Conservation (phyloP, 805 yeast species). For the Tetrapisispora phaffii region DNA sequence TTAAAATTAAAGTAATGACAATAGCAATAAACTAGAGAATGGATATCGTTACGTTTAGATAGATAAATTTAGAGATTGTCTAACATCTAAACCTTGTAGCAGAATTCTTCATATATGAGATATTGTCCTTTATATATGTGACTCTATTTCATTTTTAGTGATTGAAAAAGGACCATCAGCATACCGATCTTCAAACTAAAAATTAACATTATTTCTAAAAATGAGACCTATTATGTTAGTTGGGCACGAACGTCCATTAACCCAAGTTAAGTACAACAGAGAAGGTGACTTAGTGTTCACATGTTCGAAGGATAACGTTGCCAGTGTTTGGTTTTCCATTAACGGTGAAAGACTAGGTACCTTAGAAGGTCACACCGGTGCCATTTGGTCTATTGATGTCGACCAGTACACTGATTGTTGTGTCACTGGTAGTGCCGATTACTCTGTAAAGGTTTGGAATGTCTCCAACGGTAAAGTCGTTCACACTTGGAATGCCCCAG, state of each 20-base stretch:
- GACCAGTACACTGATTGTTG: constrained; percentile 58
- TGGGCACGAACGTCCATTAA: constrained; percentile 96
- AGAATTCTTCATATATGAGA: not conserved
- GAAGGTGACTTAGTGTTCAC: constrained; percentile 93
- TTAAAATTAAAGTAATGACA: not conserved
- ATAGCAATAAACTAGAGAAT: not conserved
- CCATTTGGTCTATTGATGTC: constrained; percentile 89
- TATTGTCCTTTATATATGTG: not conserved
- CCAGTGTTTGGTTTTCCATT: constrained; percentile 86
- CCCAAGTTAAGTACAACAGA: constrained; percentile 89
- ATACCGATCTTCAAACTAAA: no score
- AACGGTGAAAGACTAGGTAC: constrained; percentile 98
- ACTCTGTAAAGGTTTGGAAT: not conserved
- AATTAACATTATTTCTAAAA: no score
- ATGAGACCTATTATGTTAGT: constrained; percentile 67
- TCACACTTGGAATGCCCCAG: constrained; percentile 59
- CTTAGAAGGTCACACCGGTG: constrained; percentile 79
- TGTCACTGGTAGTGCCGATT: constrained; percentile 37
- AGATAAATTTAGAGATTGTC: no score
- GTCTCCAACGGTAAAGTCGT: constrained; percentile 60
- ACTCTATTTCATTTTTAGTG: no score
- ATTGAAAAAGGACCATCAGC: no score
- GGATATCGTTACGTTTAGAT: not conserved
- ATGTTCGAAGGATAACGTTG: constrained; percentile 82
- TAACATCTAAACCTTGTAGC: no score